Percentiles rank a stretch among this genome's conserved stretches.
These are phyloP conservation scores for Quercus variabilis DNA, from an alignment of 306 rosid genomes.

Conservation along the genomic window DNA sequence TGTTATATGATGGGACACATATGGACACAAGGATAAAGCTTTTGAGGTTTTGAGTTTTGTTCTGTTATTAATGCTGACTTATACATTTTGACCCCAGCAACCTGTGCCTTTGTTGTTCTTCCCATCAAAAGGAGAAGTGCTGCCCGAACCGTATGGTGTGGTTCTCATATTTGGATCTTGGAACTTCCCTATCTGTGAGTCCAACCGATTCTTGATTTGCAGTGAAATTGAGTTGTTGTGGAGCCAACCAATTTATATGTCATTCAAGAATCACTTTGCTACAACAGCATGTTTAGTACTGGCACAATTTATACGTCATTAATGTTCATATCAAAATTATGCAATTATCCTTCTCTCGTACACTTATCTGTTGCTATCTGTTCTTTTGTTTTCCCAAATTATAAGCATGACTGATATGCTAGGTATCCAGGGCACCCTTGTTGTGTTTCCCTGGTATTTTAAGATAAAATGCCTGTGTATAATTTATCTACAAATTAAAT, in stretches of 20 bases:
- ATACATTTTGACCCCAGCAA: conserved; percentile 32
- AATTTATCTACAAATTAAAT: neutral
- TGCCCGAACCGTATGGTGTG: conserved; percentile 81
- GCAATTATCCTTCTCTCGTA: neutral
- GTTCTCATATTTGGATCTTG: conserved; percentile 81
- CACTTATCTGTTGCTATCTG: neutral
- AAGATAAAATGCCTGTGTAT: neutral
- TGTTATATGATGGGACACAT: neutral
- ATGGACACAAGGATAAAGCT: neutral
- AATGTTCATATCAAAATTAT: neutral
- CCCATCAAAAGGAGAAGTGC: conserved; percentile 65
- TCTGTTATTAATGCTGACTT: neutral
- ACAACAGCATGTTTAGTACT: neutral
- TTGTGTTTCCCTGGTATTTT: neutral
- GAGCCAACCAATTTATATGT: neutral
- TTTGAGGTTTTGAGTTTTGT: neutral
- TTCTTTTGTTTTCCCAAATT: neutral
- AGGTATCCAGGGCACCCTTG: neutral
- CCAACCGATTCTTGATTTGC: neutral
- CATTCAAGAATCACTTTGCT: neutral
- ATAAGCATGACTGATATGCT: neutral
- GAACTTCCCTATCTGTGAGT: conserved; percentile 94
- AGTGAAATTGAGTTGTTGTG: neutral
- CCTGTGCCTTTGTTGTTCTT: conserved; percentile 54
- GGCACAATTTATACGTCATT: neutral